Evolutionary conservation across 352 stramenopile genomes (phyloP).

Genomic region (Phytophthora ohioensis): DNA sequence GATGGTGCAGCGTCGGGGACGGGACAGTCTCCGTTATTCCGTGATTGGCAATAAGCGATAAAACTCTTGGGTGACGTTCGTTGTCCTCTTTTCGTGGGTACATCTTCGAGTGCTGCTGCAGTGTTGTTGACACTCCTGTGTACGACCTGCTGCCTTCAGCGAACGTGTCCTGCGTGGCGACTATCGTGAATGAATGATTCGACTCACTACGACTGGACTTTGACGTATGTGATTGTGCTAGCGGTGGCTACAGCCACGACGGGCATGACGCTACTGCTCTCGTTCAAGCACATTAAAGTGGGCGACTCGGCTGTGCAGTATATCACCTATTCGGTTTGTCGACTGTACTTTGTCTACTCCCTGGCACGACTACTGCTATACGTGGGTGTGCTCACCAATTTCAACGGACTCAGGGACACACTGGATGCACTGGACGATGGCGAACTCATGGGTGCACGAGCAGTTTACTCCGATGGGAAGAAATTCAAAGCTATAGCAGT

Average conservation of each 20-base stretch:
- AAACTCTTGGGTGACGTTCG: slow-evolving; percentile 2
- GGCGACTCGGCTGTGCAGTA: slow-evolving; percentile 73
- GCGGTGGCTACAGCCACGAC: slow-evolving; percentile 52
- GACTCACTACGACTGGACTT: slow-evolving; percentile 63
- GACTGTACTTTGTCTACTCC: slow-evolving; percentile 75
- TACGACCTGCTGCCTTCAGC: slow-evolving; percentile 14
- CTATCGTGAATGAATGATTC: slow-evolving; percentile 56
- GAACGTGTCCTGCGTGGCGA: slow-evolving; percentile 23
- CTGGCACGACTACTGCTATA: slow-evolving; percentile 64
- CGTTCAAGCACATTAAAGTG: slow-evolving; percentile 71
- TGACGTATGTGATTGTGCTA: slow-evolving; percentile 66
- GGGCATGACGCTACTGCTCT: slow-evolving; percentile 58
- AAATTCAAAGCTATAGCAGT: slow-evolving; percentile 50
- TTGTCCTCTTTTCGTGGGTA: neutral
- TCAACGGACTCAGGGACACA: slow-evolving; percentile 52
- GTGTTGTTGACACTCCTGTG: neutral
- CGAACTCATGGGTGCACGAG: slow-evolving; percentile 58
- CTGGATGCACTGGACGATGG: slow-evolving; percentile 59
- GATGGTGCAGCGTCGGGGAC: slow-evolving; percentile 23
- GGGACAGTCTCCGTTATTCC: slow-evolving; percentile 29
- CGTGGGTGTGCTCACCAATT: slow-evolving; percentile 59
- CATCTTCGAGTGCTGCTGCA: slow-evolving; percentile 1
- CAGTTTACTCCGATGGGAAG: slow-evolving; percentile 54
- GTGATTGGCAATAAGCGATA: slow-evolving; percentile 29
- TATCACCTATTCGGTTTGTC: slow-evolving; percentile 71